A percentile compares a stretch with the other conserved stretches of the same genome.
These are phyloP conservation scores for Pseudomassariella vexata DNA, from an alignment of 2,329 filamentous ascomycete species.

Conservation along the genomic window DNA sequence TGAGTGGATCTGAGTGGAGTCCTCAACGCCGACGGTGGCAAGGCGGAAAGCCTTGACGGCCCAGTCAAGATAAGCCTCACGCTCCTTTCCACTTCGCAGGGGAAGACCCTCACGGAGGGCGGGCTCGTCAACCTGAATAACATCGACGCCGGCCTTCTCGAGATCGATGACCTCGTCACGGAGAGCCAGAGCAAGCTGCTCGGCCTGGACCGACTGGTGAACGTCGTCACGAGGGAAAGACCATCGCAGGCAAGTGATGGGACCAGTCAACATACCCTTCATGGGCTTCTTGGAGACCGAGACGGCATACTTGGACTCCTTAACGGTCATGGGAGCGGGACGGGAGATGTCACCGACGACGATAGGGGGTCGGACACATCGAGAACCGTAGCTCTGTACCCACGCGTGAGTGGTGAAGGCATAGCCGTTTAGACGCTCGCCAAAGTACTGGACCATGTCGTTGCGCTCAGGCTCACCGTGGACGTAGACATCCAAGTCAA, in stretches of 20 bases:
- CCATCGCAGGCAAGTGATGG: constrained; percentile 98
- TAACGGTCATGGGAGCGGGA: constrained; percentile 96
- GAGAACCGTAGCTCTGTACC: constrained; percentile 98
- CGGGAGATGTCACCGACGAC: constrained; percentile 98
- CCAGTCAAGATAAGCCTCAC: constrained; percentile 95
- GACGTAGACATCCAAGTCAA: constrained; percentile 92
- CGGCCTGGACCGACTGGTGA: constrained; percentile 97
- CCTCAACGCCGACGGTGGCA: constrained; percentile 84
- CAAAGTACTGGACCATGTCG: constrained; percentile 99
- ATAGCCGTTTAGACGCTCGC: constrained; percentile 93
- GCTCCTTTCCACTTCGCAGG: constrained; percentile 88
- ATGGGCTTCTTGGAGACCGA: constrained; percentile 97
- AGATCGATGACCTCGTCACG: constrained; percentile 98
- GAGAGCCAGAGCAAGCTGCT: constrained; percentile 96
- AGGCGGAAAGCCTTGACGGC: constrained; percentile 98
- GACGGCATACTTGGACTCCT: constrained; percentile 99
- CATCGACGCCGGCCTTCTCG: constrained; percentile 85
- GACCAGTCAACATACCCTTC: constrained; percentile 99
- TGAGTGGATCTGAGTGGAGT: constrained; percentile 98
- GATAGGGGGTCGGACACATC: constrained; percentile 96
- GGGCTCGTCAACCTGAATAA: constrained; percentile 99
- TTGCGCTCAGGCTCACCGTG: constrained; percentile 99
- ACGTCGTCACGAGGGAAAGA: constrained; percentile 99
- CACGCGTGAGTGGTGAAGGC: constrained; percentile 98
- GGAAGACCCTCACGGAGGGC: constrained; percentile 99